phyloP scores from a whole-genome alignment of 768 basidiomycete species.

The Gymnopilus junonius region DNA sequence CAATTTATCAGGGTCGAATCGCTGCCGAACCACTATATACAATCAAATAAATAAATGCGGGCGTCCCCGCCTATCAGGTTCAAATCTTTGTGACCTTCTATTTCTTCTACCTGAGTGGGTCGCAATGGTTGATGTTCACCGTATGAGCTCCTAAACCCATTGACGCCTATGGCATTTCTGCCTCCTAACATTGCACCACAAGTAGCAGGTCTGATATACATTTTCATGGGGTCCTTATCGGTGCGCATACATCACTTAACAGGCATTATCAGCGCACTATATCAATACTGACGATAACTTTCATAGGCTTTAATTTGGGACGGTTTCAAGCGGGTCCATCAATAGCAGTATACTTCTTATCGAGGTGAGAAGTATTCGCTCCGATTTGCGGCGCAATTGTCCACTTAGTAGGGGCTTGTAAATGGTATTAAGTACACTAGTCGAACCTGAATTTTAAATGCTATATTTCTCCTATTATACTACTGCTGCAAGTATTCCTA shows the following conservation, averaged over 20 bases:
- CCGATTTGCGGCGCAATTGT: background rate
- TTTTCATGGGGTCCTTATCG: constrained; percentile 15
- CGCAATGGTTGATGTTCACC: background rate
- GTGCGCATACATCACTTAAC: background rate
- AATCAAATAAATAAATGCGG: background rate
- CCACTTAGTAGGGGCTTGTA: background rate
- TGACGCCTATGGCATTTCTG: constrained; percentile 22
- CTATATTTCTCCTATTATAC: background rate
- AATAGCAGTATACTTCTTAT: background rate
- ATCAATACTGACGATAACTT: background rate
- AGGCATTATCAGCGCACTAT: background rate
- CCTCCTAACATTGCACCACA: constrained; percentile 18
- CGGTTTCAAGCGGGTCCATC: background rate
- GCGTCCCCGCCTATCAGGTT: background rate
- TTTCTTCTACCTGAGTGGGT: background rate
- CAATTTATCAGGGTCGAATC: background rate
- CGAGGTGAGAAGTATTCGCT: background rate
- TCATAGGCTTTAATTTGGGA: constrained; percentile 1
- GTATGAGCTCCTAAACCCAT: constrained; percentile 13
- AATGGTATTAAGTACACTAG: background rate
- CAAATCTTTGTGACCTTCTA: background rate
- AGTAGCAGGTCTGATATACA: constrained; percentile 12
- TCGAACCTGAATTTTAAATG: background rate
- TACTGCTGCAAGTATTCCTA: background rate
- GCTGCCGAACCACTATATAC: background rate